phyloP scores from a whole-genome alignment of 371 early-diverging fungal species.

The Rhizopus microsporus region DNA sequence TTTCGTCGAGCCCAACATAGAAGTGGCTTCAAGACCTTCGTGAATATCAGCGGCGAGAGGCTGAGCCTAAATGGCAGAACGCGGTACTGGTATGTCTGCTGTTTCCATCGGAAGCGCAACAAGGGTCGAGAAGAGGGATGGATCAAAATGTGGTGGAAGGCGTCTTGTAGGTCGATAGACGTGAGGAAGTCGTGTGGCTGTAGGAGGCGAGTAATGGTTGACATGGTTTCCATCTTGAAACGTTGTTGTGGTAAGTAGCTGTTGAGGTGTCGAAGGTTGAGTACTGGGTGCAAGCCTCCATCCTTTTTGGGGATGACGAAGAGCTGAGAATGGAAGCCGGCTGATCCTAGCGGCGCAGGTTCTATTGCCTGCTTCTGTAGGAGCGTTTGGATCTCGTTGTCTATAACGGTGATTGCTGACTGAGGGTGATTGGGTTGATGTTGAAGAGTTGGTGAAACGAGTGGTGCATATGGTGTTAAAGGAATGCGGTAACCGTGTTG shows the following conservation, averaged over 20 bases:
- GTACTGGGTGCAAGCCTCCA: conserved; percentile 16
- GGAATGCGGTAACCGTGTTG: too few relatives aligned
- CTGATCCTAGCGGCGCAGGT: too few relatives aligned
- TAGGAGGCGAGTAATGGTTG: conserved; percentile 15
- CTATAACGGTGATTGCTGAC: too few relatives aligned
- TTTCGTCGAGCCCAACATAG: conserved; percentile 28
- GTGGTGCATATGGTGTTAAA: too few relatives aligned
- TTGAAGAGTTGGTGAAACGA: too few relatives aligned
- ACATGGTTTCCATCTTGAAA: conserved; percentile 34
- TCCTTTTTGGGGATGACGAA: conserved; percentile 25
- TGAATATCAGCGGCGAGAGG: conserved; percentile 34
- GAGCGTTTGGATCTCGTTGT: too few relatives aligned
- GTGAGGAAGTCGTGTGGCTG: conserved; percentile 19
- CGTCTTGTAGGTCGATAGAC: conserved; percentile 14
- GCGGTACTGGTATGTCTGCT: conserved; percentile 24
- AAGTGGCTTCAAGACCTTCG: conserved; percentile 29
- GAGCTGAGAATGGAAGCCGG: conserved; percentile 9
- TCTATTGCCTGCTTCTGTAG: too few relatives aligned
- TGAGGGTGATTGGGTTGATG: too few relatives aligned
- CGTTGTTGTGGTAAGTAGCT: conserved; percentile 1
- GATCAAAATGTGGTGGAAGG: conserved; percentile 27
- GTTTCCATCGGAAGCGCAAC: conserved; percentile 26
- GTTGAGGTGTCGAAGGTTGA: conserved; percentile 25
- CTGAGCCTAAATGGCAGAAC: conserved; percentile 33
- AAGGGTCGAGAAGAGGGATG: conserved; percentile 17